phyloP scores from a whole-genome alignment of 2,329 filamentous ascomycete genomes.

The Immersiporthe knoxdaviesiana region DNA sequence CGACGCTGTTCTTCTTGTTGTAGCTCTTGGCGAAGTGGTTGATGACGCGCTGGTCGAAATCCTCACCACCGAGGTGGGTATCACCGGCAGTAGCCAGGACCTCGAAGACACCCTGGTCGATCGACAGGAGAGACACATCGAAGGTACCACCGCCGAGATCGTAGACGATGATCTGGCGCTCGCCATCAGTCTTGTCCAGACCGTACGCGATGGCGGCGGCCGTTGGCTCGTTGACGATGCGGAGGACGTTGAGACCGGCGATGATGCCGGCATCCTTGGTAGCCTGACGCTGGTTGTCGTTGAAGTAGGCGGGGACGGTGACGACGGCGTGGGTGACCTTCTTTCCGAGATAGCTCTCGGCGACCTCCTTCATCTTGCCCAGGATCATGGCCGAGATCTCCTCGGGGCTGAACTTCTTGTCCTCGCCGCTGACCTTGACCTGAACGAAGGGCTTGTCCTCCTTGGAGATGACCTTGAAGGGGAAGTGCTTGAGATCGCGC shows the following conservation, averaged over 20 bases:
- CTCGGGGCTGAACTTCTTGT: conserved; percentile 78
- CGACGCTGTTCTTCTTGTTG: conserved; percentile 97
- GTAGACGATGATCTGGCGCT: conserved; percentile 90
- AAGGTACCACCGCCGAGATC: conserved; percentile 94
- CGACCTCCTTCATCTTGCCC: conserved; percentile 83
- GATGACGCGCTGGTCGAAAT: conserved; percentile 98
- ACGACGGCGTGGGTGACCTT: conserved; percentile 88
- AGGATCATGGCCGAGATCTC: conserved; percentile 82
- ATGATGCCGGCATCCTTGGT: conserved; percentile 95
- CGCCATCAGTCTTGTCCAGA: conserved; percentile 81
- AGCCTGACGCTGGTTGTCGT: conserved; percentile 95
- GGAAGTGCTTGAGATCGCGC: conserved; percentile 96
- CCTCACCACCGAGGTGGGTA: conserved; percentile 96
- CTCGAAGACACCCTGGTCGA: conserved; percentile 92
- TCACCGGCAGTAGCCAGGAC: conserved; percentile 94
- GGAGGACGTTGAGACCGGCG: conserved; percentile 90
- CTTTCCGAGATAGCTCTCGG: conserved; percentile 78
- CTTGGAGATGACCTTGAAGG: conserved; percentile 91
- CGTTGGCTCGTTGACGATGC: conserved; percentile 96
- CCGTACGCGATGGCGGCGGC: conserved; percentile 95
- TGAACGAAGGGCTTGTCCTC: conserved; percentile 86
- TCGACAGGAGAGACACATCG: conserved; percentile 90
- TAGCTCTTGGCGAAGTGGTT: conserved; percentile 95
- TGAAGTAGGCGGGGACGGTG: conserved; percentile 97
- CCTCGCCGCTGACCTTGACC: conserved; percentile 66